These are phyloP conservation scores for Cladophialophora immunda DNA, from an alignment of 2,329 filamentous ascomycete species.

Conservation along the genomic window DNA sequence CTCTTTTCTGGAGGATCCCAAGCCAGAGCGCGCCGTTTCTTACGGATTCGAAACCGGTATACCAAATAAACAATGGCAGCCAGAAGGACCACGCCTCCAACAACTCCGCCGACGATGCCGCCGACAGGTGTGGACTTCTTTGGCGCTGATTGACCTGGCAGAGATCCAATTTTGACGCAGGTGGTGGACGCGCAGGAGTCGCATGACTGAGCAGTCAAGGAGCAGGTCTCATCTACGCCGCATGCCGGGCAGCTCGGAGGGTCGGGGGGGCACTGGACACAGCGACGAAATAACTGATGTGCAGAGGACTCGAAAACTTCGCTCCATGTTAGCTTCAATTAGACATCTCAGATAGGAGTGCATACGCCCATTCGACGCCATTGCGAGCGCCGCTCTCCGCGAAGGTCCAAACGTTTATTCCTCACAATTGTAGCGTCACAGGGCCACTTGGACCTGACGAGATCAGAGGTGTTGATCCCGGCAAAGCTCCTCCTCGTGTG, in stretches of 20 bases:
- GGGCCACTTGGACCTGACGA: neutral
- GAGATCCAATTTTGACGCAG: conserved; percentile 59
- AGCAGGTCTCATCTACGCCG: conserved; percentile 63
- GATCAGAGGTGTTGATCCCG: neutral
- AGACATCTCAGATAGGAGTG: neutral
- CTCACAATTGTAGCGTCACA: neutral
- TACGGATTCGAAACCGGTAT: conserved; percentile 86
- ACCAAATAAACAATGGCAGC: conserved; percentile 79
- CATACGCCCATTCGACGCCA: conserved; percentile 25
- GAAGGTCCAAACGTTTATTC: neutral
- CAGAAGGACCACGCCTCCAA: conserved; percentile 82
- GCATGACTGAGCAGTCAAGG: conserved; percentile 67
- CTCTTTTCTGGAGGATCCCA: conserved; percentile 64
- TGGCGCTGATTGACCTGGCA: conserved; percentile 46
- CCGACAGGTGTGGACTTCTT: conserved; percentile 61
- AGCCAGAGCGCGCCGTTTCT: conserved; percentile 66
- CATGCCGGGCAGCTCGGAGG: conserved; percentile 70
- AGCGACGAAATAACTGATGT: conserved; percentile 64
- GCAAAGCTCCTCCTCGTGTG: neutral
- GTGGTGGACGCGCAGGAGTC: conserved; percentile 65
- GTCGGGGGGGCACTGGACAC: conserved; percentile 63
- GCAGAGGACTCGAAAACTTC: conserved; percentile 42
- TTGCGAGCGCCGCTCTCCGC: conserved; percentile 11
- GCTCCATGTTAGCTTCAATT: conserved; percentile 10
- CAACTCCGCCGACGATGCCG: conserved; percentile 88